Percentiles rank a stretch among this genome's conserved stretches.
Evolutionary conservation across 441 rosid species (phyloP).

Genomic region (Populus tomentosa): DNA sequence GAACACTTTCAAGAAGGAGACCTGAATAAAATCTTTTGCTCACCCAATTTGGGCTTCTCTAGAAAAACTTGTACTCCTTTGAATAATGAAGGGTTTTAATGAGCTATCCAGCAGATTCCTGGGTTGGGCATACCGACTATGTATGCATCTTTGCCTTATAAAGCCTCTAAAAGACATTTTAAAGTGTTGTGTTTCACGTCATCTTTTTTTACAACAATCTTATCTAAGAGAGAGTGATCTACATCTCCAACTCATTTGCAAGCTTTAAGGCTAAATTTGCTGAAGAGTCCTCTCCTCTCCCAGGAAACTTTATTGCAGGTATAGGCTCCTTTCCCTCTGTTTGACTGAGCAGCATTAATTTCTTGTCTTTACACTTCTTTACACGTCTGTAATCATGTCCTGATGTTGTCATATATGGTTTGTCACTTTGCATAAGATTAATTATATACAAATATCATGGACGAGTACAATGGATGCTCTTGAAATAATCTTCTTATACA

Average conservation of each 20-base stretch:
- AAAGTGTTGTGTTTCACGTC: slow-evolving; percentile 17
- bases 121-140: background rate
- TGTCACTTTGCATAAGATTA: background rate
- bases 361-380: background rate
- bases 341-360: background rate
- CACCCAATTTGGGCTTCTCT: slow-evolving; percentile 1
- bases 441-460: too few species aligned
- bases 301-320: slow-evolving; percentile 12
- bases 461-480: too few species aligned
- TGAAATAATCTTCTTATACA: too few species aligned
- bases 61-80: background rate
- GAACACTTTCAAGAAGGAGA: background rate
- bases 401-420: slow-evolving; percentile 17
- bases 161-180: slow-evolving; percentile 6
- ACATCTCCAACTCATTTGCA: slow-evolving; percentile 24
- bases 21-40: background rate
- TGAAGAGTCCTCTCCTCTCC: slow-evolving; percentile 13
- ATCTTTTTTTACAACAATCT: background rate
- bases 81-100: slow-evolving; percentile 2
- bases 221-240: background rate
- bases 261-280: slow-evolving; percentile 25
- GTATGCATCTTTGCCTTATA: slow-evolving; percentile 10
- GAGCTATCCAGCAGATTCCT: slow-evolving; percentile 5
- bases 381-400: slow-evolving; percentile 17
- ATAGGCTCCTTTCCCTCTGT: slow-evolving; percentile 5